Evolutionary conservation across 2,329 filamentous ascomycete species (phyloP).

Genomic region (Botrytis squamosa): DNA sequence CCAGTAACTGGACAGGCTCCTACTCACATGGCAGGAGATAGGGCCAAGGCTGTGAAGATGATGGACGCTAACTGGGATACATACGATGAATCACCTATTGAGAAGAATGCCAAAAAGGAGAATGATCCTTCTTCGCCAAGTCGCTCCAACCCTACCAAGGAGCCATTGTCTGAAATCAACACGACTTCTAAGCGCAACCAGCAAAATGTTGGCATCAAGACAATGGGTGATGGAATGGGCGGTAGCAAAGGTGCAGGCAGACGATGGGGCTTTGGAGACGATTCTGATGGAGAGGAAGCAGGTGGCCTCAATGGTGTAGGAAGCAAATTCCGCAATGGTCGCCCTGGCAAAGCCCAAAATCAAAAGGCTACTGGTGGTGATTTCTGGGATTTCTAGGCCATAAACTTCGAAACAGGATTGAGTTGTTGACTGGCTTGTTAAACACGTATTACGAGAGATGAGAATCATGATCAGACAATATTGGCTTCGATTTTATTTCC

Average conservation of each 20-base stretch:
- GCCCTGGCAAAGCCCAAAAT: conserved; percentile 33
- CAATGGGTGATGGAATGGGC: conserved; percentile 57
- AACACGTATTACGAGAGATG: conserved; percentile 17
- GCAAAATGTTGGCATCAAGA: conserved; percentile 32
- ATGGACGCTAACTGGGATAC: conserved; percentile 65
- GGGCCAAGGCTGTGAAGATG: conserved; percentile 69
- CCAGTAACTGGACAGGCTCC: conserved; percentile 47
- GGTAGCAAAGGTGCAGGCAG: conserved; percentile 43
- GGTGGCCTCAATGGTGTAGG: conserved; percentile 27
- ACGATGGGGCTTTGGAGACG: conserved; percentile 58
- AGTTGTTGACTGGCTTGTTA: background rate
- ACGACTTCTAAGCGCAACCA: conserved; percentile 29
- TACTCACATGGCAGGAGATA: conserved; percentile 54
- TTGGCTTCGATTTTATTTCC: background rate
- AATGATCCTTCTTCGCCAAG: conserved; percentile 29
- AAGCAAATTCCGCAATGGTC: conserved; percentile 31
- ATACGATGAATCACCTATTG: conserved; percentile 55
- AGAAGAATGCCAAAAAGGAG: conserved; percentile 40
- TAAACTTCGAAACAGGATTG: background rate
- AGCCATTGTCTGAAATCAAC: conserved; percentile 22
- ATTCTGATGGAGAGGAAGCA: conserved; percentile 47
- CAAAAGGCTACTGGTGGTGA: conserved; percentile 38
- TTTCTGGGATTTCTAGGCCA: conserved; percentile 41
- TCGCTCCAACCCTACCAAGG: background rate
- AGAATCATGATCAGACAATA: conserved; percentile 15